phyloP scores from a whole-genome alignment of 768 basidiomycete species.

The Pleurotus eryngii region DNA sequence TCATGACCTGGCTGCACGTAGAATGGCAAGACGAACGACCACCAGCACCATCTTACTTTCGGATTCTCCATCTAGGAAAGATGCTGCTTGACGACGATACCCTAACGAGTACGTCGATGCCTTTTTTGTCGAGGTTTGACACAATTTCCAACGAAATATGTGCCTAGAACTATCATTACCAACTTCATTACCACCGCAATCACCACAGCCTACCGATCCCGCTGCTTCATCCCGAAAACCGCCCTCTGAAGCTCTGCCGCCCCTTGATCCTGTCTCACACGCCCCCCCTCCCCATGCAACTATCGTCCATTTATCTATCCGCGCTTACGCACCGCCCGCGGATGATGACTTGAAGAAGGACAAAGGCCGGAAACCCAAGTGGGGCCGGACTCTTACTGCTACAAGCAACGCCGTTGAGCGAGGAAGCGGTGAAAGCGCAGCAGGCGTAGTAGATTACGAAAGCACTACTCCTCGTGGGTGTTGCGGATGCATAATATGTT shows the following conservation, averaged over 20 bases:
- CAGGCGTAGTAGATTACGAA: no score
- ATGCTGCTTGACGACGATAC: slow-evolving; percentile 86
- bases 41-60: slow-evolving; percentile 71
- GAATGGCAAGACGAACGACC: slow-evolving; percentile 82
- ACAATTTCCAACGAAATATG: not conserved
- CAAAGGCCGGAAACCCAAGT: slow-evolving; percentile 32
- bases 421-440: not conserved
- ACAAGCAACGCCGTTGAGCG: not conserved
- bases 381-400: not conserved
- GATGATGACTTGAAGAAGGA: slow-evolving; percentile 55
- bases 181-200: slow-evolving; percentile 6
- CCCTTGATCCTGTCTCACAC: slow-evolving; percentile 10
- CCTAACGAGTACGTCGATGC: slow-evolving; percentile 48
- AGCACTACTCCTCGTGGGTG: slow-evolving; percentile 5
- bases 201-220: slow-evolving; percentile 6
- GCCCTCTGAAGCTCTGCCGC: not conserved
- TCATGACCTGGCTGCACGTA: slow-evolving; percentile 15
- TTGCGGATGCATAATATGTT: slow-evolving; percentile 13
- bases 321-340: slow-evolving; percentile 49
- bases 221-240: not conserved
- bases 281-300: slow-evolving; percentile 48
- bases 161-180: slow-evolving; percentile 2
- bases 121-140: slow-evolving; percentile 1
- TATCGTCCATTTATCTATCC: slow-evolving; percentile 74
- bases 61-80: slow-evolving; percentile 73